Evolutionary conservation across 805 yeast species (phyloP), one percentile per base, ranked within the genome.

Genomic region (Schwanniomyces pseudopolymorphus): DNA sequence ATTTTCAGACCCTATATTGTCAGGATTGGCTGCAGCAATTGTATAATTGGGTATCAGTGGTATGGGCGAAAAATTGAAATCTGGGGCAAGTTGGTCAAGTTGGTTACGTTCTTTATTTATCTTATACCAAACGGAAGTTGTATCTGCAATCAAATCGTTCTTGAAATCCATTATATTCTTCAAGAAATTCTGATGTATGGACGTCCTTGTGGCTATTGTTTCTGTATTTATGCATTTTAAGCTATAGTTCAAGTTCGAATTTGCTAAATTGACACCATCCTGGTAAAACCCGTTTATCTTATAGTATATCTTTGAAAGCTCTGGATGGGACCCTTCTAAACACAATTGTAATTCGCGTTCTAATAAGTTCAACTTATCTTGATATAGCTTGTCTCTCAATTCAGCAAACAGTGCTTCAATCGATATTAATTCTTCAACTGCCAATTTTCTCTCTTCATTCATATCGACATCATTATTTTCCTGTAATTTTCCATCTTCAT

Each of bases 101-200:
- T 82, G 83, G 52, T 95, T 77, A 56, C 97, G 77, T 63, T 94
- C 98, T 57, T 85, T 82, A 66, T 90, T 91, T 58, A 91, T 87
- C 54, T 87, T 85, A 70, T 92, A 92, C 98, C 98, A 94, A 51
- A 81, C 77, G 35, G 85, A 79, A 5, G 97, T 91, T 3, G 96
- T 87, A 6, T 80, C 76, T 48, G 80, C 74, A 40, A 92, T 76
- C 71, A 89, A 75, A 21, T 77, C 72, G 44, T 77, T 76, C 50
- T 89, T 85, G 39, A 78, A 64, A 59, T 89, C 95, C 55, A 84
- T 80, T 28, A 80, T 71, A 47, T 80, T 77, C 57, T 86, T 87
- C 62, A 80, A 67, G 62, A 79, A 89, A 60, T 89, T 87, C 64
- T 94, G 98, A 63, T 92, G 97, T 27, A 88, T 78, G 49, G 84